Percentiles rank a stretch among this genome's conserved stretches.
These are phyloP conservation scores for Boletus patriciae DNA, from an alignment of 768 basidiomycete species.

Conservation along the genomic window DNA sequence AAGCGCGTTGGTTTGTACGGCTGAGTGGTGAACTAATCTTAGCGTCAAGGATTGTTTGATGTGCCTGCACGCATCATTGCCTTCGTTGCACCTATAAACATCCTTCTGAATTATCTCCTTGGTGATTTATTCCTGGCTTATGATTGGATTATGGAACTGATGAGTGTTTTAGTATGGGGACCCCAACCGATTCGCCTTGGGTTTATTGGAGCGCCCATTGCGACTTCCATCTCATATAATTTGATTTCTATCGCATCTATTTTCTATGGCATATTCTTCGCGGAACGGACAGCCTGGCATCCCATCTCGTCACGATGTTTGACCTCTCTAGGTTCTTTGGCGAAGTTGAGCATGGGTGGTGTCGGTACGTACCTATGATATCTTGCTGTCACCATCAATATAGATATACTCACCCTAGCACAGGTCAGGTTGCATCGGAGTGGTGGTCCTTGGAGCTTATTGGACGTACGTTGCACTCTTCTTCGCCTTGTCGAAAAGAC, in stretches of 20 bases:
- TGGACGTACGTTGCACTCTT: slow-evolving; percentile 37
- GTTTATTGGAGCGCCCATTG: slow-evolving; percentile 89
- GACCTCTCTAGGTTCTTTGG: slow-evolving; percentile 62
- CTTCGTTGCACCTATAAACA: slow-evolving; percentile 82
- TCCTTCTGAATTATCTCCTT: slow-evolving; percentile 77
- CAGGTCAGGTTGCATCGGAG: slow-evolving; percentile 77
- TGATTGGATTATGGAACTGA: slow-evolving; percentile 32
- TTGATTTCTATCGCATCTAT: slow-evolving; percentile 65
- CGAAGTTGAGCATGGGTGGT: slow-evolving; percentile 78
- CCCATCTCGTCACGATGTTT: slow-evolving; percentile 69
- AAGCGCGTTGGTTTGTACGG: too few relatives aligned
- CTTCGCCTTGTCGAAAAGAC: not conserved
- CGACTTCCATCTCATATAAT: slow-evolving; percentile 86
- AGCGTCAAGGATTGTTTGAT: slow-evolving; percentile 63
- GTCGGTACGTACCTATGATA: slow-evolving; percentile 46
- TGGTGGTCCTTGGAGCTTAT: too few relatives aligned
- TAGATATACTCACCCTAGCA: not conserved
- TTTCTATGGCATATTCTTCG: slow-evolving; percentile 61
- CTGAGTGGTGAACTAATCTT: too few relatives aligned
- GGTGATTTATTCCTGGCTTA: slow-evolving; percentile 42
- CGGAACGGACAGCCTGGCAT: slow-evolving; percentile 79
- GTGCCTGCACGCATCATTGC: slow-evolving; percentile 84
- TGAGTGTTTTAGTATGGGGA: slow-evolving; percentile 82
- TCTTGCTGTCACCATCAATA: not conserved
- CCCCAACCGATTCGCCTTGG: slow-evolving; percentile 79